These are phyloP conservation scores for Blastobotrys muscicola DNA, from an alignment of 805 yeast genomes.

Conservation along the genomic window DNA sequence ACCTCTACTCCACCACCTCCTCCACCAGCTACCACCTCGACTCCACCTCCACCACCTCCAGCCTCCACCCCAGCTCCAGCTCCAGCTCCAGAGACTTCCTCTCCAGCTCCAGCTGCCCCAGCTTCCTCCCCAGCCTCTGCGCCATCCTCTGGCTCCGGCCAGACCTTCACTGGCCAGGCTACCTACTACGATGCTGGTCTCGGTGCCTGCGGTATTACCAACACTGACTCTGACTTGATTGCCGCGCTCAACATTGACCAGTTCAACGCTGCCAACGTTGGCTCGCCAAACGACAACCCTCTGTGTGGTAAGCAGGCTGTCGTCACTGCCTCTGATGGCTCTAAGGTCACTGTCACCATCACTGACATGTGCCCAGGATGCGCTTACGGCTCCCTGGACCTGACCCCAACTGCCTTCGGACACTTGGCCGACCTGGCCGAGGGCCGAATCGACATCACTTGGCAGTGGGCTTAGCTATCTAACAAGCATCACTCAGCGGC, in stretches of 20 bases:
- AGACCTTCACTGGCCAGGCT: conserved; percentile 18
- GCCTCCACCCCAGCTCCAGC: conserved; percentile 7
- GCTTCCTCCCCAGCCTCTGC: conserved; percentile 11
- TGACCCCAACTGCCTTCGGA: conserved; percentile 50
- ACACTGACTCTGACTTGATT: conserved; percentile 38
- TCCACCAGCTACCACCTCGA: conserved; percentile 6
- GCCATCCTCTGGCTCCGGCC: conserved; percentile 12
- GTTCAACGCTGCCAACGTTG: conserved; percentile 35
- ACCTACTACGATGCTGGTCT: conserved; percentile 22
- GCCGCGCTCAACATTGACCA: conserved; percentile 41
- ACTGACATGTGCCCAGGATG: conserved; percentile 53
- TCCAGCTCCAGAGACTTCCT: conserved; percentile 4
- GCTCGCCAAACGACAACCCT: conserved; percentile 33
- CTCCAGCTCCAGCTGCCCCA: conserved; percentile 12
- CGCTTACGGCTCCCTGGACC: conserved; percentile 40
- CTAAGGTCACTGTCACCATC: conserved; percentile 50
- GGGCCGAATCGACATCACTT: conserved; percentile 46
- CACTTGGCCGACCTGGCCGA: conserved; percentile 41
- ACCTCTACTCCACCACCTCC: conserved; percentile 2
- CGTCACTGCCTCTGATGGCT: conserved; percentile 38
- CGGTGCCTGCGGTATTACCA: conserved; percentile 49
- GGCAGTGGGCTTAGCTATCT: too few relatives aligned
- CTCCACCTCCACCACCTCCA: conserved; percentile 7
- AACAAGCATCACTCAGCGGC: too few relatives aligned
- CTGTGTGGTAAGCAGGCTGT: conserved; percentile 45